Base-by-base conservation (phyloP, 2,329 filamentous ascomycete species). In the Alternaria postmessia region DNA sequence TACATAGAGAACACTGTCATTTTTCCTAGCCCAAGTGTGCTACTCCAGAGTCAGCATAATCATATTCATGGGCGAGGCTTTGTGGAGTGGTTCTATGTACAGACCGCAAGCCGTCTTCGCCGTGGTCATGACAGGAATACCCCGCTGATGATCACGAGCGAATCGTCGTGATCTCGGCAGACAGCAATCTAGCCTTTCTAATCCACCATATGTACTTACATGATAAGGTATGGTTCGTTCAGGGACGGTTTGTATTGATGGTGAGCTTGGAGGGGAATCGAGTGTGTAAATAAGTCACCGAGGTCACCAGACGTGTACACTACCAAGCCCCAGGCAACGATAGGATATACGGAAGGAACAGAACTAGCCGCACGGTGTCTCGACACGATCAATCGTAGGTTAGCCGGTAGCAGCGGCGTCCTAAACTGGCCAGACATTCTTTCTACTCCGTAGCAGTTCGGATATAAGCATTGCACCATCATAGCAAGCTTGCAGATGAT, bases 391-490 rank as follows among this genome's bases (percentile, higher is more conserved):
- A 20, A 34, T 44, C n/a, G 14, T 16, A 20, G 4, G n/a, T n/a
- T 36, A 11, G 46, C 46, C 20, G 20, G 46, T 20, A 14, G 22
- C 22, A 5, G 34, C 46, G 46, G 58, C 28, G 42, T 47, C 49
- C 22, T 41, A 57, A 62, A 32, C 8, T 36, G 38, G 54, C 38
- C 36, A 22, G 26, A 47, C 26, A 18, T 20, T 32, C 36, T 24
- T 54, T 47, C 16, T 16, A 36, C 26, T 34, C 7, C 18, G 8
- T 32, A 49, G 20, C 46, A 14, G 18, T 41, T 18, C 14, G 42
- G 14, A 26, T 39, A 49, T 26, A 43, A 41, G 7, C 12, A 48
- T 34, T 11, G 8, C 16, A 32, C 46, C 7, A 28, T n/a, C 14
- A 38, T 14, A 34, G 39, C 3, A 14, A 18, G 22, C 26, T 24